These are phyloP conservation scores for Coleophoma crateriformis DNA, from an alignment of 2,329 filamentous ascomycete species.

Conservation along the genomic window DNA sequence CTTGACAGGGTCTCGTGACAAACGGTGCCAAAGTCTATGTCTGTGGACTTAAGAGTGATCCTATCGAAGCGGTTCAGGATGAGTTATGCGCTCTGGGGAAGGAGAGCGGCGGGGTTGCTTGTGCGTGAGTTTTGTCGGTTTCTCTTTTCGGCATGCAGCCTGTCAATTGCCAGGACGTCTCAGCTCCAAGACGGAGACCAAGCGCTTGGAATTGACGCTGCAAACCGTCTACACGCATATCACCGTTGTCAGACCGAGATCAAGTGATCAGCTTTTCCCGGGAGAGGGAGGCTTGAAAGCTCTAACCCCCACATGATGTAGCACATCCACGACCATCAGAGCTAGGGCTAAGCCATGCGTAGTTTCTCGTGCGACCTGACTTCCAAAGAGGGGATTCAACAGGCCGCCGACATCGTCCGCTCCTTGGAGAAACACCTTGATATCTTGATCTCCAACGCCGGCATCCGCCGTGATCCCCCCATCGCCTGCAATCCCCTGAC, in stretches of 20 bases:
- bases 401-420: conserved; percentile 26
- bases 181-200: too few species aligned
- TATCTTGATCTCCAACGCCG: conserved; percentile 43
- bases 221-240: too few species aligned
- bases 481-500: conserved; percentile 36
- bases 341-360: background rate
- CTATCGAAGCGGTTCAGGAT: conserved; percentile 30
- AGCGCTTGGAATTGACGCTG: too few species aligned
- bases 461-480: conserved; percentile 39
- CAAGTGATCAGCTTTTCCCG: background rate
- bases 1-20: conserved; percentile 31
- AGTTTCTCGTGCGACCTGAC: conserved; percentile 32
- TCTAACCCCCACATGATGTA: conserved; percentile 8
- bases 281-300: conserved; percentile 5
- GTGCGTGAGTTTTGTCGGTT: conserved; percentile 25
- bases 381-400: conserved; percentile 33
- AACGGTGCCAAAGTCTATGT: conserved; percentile 43
- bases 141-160: background rate
- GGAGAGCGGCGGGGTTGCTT: conserved; percentile 29
- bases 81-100: conserved; percentile 34
- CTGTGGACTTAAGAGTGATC: conserved; percentile 33
- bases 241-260: too few species aligned
- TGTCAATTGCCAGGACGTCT: background rate
- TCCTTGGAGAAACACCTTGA: conserved; percentile 35
- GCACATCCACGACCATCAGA: conserved; percentile 1